Evolutionary conservation across 768 basidiomycete genomes (phyloP), one percentile per base, ranked within the genome.

Genomic region (Leccinum truebloodii): DNA sequence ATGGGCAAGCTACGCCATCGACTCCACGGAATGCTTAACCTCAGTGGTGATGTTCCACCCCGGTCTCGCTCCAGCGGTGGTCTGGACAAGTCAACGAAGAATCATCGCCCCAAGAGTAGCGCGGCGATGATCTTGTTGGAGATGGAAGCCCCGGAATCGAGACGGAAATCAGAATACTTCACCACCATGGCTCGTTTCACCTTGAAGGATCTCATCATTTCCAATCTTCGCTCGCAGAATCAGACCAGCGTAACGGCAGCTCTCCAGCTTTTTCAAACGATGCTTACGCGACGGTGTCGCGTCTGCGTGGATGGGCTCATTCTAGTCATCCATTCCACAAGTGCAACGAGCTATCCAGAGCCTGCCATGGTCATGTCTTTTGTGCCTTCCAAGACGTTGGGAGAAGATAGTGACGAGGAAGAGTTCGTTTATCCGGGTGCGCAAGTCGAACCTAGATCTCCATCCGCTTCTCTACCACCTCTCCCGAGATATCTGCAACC

Each of bases 111-210:
- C 59, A 92, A 92, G 73, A 95, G 93, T 65, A 93, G 89, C 53
- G 94, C 94, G 1, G 94, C 94, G 1, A 93, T 96, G 90, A 78
- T 83, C n/a, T 77, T 94, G n/a, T 77, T 97, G 55, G 90, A 94
- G 70, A 86, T 91, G 81, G 88, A 93, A 70, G 87, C 87, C 2
- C 89, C 90, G 1, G 85, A 85, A 14, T 85, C 90, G 16, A 80
- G 84, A 58, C 84, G 81, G 60, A 86, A 80, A 55, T 86, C 91
- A 1, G 87, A 86, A 64, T 97, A 97, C 75, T 91, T 93, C 72
- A 94, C 89, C 2, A 87, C 92, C 0, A 85, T 90, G 75, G 92
- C 89, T 13, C 85, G 94, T 18, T 98, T 94, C 78, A 95, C 93
- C 5, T 80, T 98, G 44, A 94, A 93, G 71, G 96, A 98, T 67